phyloP scores from a whole-genome alignment of 176 grass and related monocot genomes.

The Musa schizocarpa region DNA sequence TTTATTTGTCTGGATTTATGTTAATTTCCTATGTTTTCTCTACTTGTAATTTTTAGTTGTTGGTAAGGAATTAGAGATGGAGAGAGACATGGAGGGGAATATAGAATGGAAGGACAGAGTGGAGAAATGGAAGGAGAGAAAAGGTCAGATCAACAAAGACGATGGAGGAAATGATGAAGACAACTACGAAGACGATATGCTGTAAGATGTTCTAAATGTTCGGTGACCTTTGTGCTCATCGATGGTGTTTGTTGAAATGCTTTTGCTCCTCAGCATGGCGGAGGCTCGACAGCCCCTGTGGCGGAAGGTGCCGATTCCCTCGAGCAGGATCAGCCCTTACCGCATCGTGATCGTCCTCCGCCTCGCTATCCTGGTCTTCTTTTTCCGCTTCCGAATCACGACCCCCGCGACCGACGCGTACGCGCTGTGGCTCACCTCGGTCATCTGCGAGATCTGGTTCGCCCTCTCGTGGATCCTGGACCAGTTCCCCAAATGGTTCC shows the following conservation, averaged over 20 bases:
- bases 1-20: neutral
- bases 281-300: conserved; percentile 90
- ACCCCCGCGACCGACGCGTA: conserved; percentile 68
- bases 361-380: conserved; percentile 70
- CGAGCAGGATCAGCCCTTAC: conserved; percentile 87
- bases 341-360: conserved; percentile 92
- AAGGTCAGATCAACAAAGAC: conserved; percentile 55
- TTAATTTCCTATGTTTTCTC: neutral
- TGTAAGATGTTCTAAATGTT: conserved; percentile 37
- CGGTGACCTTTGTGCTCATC: too few species aligned
- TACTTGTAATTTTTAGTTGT: conserved; percentile 34
- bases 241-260: too few species aligned
- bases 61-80: conserved; percentile 77
- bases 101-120: conserved; percentile 98
- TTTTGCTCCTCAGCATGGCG: conserved; percentile 32
- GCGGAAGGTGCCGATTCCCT: conserved; percentile 84
- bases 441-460: conserved; percentile 96
- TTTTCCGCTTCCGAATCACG: conserved; percentile 78
- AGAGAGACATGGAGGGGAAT: conserved; percentile 80
- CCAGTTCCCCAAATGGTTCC: conserved; percentile 92
- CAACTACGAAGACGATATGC: conserved; percentile 63
- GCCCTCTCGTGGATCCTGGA: conserved; percentile 96
- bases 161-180: conserved; percentile 54
- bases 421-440: conserved; percentile 71
- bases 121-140: conserved; percentile 83